Percentiles rank a stretch among this genome's conserved stretches.
Conservation (phyloP, 305 asterid genomes). For the Fraxinus platypoda region DNA sequence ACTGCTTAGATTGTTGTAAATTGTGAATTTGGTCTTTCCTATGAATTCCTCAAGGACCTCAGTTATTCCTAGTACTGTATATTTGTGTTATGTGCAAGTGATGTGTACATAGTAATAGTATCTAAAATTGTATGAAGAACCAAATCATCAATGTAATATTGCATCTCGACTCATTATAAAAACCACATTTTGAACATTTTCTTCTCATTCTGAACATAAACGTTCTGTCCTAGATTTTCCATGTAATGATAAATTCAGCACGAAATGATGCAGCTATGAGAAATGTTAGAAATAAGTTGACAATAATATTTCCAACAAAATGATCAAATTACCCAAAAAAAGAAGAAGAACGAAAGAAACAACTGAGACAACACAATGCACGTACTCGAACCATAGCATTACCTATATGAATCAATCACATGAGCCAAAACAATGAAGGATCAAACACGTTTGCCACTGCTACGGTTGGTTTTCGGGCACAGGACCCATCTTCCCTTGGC, state of each 20-base stretch:
- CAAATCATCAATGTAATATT: neutral
- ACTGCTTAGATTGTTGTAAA: constrained; percentile 5
- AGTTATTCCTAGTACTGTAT: neutral
- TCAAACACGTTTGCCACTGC: constrained; percentile 40
- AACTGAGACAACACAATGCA: neutral
- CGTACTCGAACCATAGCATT: neutral
- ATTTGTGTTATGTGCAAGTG: neutral
- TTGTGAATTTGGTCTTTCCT: neutral
- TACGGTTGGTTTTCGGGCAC: constrained; percentile 61
- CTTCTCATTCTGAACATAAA: neutral
- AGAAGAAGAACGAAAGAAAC: neutral
- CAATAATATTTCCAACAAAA: neutral
- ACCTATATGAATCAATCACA: constrained; percentile 18
- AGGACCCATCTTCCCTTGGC: constrained; percentile 80
- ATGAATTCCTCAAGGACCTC: neutral
- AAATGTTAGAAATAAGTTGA: neutral
- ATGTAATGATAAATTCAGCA: neutral
- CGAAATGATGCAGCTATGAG: neutral
- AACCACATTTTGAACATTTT: neutral
- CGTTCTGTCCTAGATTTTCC: neutral
- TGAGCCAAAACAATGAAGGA: constrained; percentile 1
- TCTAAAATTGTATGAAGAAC: neutral
- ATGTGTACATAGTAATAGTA: neutral
- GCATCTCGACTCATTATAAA: neutral
- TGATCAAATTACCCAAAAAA: neutral